Percentiles rank a stretch among this genome's conserved stretches.
Conservation (phyloP, 257 asterid genomes). For the Paraleonurus japonicus region DNA sequence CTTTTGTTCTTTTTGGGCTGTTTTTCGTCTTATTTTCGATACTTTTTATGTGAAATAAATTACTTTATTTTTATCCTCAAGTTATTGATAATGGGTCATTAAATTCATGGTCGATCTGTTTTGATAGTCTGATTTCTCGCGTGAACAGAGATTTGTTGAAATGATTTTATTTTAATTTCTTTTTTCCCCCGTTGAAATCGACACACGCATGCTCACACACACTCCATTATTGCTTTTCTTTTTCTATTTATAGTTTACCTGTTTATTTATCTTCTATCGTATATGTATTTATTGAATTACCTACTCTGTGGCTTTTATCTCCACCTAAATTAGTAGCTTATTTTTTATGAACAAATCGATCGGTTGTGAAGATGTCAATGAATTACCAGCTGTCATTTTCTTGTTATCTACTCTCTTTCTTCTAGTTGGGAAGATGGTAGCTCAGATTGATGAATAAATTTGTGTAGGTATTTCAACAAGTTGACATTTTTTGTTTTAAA, state of each 20-base stretch:
- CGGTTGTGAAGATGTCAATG: conserved; percentile 32
- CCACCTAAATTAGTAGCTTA: conserved; percentile 28
- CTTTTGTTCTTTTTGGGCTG: neutral
- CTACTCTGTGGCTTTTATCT: conserved; percentile 36
- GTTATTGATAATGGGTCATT: conserved; percentile 31
- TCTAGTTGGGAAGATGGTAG: conserved; percentile 18
- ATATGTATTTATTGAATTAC: conserved; percentile 29
- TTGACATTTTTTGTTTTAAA: conserved; percentile 21
- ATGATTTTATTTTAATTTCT: neutral
- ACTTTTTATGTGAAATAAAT: conserved; percentile 27
- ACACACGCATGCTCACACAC: conserved; percentile 31
- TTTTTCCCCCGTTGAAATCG: conserved; percentile 23
- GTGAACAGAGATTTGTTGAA: conserved; percentile 1
- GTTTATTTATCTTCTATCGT: conserved; percentile 29
- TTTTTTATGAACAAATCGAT: conserved; percentile 16
- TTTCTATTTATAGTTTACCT: conserved; percentile 10
- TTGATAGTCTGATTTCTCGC: conserved; percentile 25
- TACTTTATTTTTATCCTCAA: neutral
- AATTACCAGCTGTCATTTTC: conserved; percentile 31
- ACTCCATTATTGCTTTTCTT: conserved; percentile 33
- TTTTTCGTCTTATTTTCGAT: conserved; percentile 20
- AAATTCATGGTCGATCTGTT: conserved; percentile 43
- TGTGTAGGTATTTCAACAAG: conserved; percentile 5
- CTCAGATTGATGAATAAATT: conserved; percentile 17
- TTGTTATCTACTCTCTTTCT: neutral